Evolutionary conservation across 1,284 basidiomycete genomes (phyloP).

Genomic region (Ceratobasidium papillatum): DNA sequence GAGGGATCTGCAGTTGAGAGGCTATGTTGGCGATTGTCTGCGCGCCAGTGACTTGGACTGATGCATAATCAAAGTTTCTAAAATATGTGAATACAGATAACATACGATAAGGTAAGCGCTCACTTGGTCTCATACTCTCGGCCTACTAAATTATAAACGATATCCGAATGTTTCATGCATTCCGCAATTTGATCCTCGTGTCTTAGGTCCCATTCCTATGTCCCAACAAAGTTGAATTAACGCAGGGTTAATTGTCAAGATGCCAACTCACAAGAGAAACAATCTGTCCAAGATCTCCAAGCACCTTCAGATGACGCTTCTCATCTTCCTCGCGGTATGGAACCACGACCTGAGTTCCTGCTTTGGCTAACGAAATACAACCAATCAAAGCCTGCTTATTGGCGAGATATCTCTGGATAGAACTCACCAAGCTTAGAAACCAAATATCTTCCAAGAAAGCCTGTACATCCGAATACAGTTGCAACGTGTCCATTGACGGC

Average conservation of each 20-base stretch:
- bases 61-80: conserved; percentile 85
- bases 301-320: conserved; percentile 88
- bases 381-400: conserved; percentile 36
- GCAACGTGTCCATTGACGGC: conserved; percentile 88
- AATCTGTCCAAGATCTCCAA: conserved; percentile 97
- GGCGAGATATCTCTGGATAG: conserved; percentile 27
- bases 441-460: conserved; percentile 94
- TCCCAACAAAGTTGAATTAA: conserved; percentile 12
- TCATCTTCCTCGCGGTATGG: conserved; percentile 98
- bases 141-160: conserved; percentile 94
- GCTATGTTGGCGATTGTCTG: conserved; percentile 84
- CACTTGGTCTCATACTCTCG: conserved; percentile 93
- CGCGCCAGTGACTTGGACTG: conserved; percentile 83
- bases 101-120: conserved; percentile 46
- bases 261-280: conserved; percentile 80
- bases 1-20: conserved; percentile 78
- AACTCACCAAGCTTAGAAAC: conserved; percentile 87
- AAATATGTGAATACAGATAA: conserved; percentile 43
- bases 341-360: conserved; percentile 93
- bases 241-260: background rate
- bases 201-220: conserved; percentile 92
- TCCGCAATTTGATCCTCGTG: conserved; percentile 91
- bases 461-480: conserved; percentile 97
- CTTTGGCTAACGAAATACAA: conserved; percentile 66
- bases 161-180: conserved; percentile 94